Percentiles rank a stretch among this genome's conserved stretches.
These are phyloP conservation scores for Metschnikowia sp. DNA, from an alignment of 805 yeast species.

Conservation along the genomic window DNA sequence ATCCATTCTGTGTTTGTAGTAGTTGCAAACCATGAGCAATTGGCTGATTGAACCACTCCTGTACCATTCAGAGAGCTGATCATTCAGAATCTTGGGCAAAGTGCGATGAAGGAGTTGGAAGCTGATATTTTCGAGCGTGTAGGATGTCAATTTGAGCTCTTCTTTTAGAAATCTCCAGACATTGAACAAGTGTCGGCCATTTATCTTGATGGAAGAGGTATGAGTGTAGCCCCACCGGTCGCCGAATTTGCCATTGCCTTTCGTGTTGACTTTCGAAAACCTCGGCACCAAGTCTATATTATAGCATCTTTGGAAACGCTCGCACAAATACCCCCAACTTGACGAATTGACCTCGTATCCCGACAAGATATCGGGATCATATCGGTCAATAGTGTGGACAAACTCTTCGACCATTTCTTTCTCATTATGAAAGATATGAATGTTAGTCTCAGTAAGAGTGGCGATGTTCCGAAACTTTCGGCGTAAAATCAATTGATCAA, in stretches of 20 bases:
- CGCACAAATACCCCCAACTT: constrained; percentile 90
- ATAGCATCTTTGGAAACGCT: constrained; percentile 47
- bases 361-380: constrained; percentile 84
- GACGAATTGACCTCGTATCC: constrained; percentile 79
- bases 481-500: not conserved
- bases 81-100: constrained; percentile 58
- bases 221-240: constrained; percentile 83
- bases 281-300: constrained; percentile 54
- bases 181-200: constrained; percentile 82
- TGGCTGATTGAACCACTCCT: constrained; percentile 35
- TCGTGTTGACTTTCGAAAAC: constrained; percentile 55
- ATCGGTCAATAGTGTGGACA: constrained; percentile 49
- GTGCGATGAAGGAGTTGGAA: constrained; percentile 64
- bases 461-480: constrained; percentile 3
- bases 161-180: constrained; percentile 74
- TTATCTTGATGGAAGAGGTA: constrained; percentile 62
- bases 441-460: constrained; percentile 1
- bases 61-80: constrained; percentile 42
- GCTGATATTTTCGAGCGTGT: constrained; percentile 73
- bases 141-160: constrained; percentile 61
- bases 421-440: constrained; percentile 39
- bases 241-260: constrained; percentile 50
- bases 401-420: constrained; percentile 54
- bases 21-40: constrained; percentile 39
- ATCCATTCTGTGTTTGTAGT: constrained; percentile 44